These are phyloP conservation scores for Solanum chiquidenum DNA, from an alignment of 257 asterid genomes.

Conservation along the genomic window DNA sequence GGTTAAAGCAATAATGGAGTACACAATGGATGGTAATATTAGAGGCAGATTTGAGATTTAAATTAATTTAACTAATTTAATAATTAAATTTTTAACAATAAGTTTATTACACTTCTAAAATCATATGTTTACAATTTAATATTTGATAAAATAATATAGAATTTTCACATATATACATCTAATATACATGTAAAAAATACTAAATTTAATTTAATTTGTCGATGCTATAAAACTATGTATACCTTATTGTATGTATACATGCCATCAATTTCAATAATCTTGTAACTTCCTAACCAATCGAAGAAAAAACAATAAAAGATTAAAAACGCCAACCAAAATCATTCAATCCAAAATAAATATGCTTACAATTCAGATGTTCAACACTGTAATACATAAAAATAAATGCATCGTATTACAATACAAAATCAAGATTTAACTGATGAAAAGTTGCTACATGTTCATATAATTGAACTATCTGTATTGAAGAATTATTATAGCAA, in stretches of 20 bases:
- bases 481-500: background rate
- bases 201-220: background rate
- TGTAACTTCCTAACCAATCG: background rate
- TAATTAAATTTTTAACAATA: background rate
- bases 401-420: background rate
- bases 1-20: background rate
- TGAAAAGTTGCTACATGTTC: background rate
- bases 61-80: background rate
- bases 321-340: background rate
- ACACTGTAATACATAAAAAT: background rate
- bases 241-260: background rate
- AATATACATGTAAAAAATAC: too few species aligned
- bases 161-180: background rate
- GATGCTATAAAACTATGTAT: background rate
- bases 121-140: background rate
- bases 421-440: background rate
- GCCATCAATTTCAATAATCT: background rate
- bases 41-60: accelerated
- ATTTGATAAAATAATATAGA: background rate
- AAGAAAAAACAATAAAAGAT: background rate
- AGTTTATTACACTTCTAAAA: background rate
- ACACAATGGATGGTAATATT: background rate
- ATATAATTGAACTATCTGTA: too few species aligned
- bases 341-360: background rate
- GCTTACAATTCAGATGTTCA: background rate